Evolutionary conservation across 495 filamentous ascomycete species (phyloP), one percentile per base, ranked within the genome.

Genomic region (Talaromyces borbonicus): DNA sequence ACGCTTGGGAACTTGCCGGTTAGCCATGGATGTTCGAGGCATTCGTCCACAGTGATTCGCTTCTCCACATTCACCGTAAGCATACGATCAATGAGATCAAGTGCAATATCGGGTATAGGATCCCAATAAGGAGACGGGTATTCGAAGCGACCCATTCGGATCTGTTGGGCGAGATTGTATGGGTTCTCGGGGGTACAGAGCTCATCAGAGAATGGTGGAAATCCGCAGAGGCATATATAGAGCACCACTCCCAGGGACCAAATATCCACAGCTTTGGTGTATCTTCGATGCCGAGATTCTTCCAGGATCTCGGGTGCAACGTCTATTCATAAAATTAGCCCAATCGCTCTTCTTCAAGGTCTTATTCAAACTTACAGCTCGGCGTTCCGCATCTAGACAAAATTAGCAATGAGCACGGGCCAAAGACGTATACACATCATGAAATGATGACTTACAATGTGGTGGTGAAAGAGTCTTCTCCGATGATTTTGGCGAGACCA

Each of bases 101-200:
- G 71, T 3, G 90, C 93, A 31, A 83, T 76, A 47, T 99, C 93
- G 47, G 80, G 83, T 48, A 99, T 83, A 3, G 81, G 78, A 62
- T 97, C 92, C 93, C 93, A 99, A 61, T 97, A 99, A 12, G 93
- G 93, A 1, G 87, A 90, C 1, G 93, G 93, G 52, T 95, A 99
- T 61, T 96, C 87, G 52, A 94, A 97, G 35, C 76, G 76, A 5
- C 84, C 93, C 58, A 77, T 73, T 58, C 83, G 85, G 63, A 99
- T 99, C 66, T 97, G 80, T 51, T 99, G 86, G 0, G 85, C 83
- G 12, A 99, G 73, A 0, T 74, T 89, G 52, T 86, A 95, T 8
- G 90, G 93, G 50, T 89, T 84, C 32, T 87, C 79, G 4, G 61
- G 47, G 4, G 79, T 84, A 54, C 76, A 84, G 1, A 97, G 79